A percentile compares a stretch with the other conserved stretches of the same genome.
Evolutionary conservation across 768 basidiomycete species (phyloP).

Genomic region (Ephemerocybe angulata): DNA sequence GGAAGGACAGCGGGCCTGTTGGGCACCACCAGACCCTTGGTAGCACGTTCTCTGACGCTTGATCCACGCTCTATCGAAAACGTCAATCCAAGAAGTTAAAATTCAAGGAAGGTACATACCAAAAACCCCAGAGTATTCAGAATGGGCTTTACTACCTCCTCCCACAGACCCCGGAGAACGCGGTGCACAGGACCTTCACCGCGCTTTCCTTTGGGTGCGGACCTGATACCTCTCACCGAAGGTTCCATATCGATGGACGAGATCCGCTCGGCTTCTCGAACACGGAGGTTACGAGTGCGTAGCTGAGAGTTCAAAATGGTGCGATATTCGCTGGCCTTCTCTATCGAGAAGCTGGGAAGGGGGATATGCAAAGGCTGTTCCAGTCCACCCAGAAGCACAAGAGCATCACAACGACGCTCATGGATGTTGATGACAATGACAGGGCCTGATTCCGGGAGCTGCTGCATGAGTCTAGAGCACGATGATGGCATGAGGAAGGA

Average conservation of each 20-base stretch:
- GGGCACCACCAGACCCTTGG: constrained; percentile 30
- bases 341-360: constrained; percentile 2
- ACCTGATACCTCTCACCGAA: neutral
- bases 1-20: constrained; percentile 23
- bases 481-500: neutral
- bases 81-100: neutral
- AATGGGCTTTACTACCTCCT: constrained; percentile 6
- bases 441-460: neutral
- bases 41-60: no score
- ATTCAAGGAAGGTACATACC: neutral
- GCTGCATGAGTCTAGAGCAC: neutral
- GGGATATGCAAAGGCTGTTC: constrained; percentile 5
- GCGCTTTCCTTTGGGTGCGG: neutral
- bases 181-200: no score
- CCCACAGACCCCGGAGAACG: neutral
- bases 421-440: constrained; percentile 8
- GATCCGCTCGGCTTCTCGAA: constrained; percentile 4
- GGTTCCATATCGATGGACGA: constrained; percentile 10
- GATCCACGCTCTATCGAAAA: neutral
- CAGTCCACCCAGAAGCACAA: constrained; percentile 1
- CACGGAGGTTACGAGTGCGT: neutral
- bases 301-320: neutral
- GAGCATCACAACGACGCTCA: constrained; percentile 4
- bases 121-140: constrained; percentile 6
- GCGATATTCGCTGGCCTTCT: neutral